Conservation (phyloP, 1,284 basidiomycete genomes). For the Xerocomus minutiporus region DNA sequence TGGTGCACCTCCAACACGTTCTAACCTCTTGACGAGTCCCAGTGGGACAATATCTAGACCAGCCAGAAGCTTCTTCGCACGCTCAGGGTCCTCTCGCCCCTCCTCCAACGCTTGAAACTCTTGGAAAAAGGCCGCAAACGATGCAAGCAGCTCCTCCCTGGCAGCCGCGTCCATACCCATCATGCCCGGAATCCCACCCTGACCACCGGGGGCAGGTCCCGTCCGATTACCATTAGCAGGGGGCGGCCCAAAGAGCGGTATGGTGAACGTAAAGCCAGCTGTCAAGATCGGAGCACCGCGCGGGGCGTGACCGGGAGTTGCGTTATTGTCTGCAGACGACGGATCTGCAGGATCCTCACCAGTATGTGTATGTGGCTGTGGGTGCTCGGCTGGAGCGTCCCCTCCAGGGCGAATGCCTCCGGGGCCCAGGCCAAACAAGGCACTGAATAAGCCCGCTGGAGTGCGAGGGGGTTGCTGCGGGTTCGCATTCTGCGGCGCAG, state of each 20-base stretch:
- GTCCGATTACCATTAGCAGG: constrained; percentile 3
- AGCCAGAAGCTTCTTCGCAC: constrained; percentile 56
- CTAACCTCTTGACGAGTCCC: constrained; percentile 63
- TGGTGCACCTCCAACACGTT: constrained; percentile 48
- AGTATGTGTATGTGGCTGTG: constrained; percentile 20
- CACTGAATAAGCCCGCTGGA: constrained; percentile 21
- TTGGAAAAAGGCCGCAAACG: constrained; percentile 31
- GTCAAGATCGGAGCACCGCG: constrained; percentile 24
- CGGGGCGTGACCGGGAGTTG: constrained; percentile 18
- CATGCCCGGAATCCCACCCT: constrained; percentile 2
- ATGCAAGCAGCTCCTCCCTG: constrained; percentile 27
- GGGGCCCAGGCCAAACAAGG: constrained; percentile 24
- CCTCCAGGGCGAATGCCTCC: constrained; percentile 12
- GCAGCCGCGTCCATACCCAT: constrained; percentile 20
- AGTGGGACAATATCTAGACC: constrained; percentile 62
- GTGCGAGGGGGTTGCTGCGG: constrained; percentile 17
- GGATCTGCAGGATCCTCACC: constrained; percentile 28
- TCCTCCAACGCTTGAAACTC: constrained; percentile 34
- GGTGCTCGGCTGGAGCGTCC: constrained; percentile 19
- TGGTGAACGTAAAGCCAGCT: constrained; percentile 32
- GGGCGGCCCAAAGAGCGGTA: constrained; percentile 26
- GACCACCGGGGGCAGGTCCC: constrained; percentile 3
- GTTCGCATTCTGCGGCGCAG: constrained; percentile 15
- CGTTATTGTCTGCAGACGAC: constrained; percentile 20
- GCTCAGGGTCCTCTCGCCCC: constrained; percentile 59